Base-by-base conservation (phyloP, 2,329 filamentous ascomycete genomes). In the Botrytis aclada region DNA sequence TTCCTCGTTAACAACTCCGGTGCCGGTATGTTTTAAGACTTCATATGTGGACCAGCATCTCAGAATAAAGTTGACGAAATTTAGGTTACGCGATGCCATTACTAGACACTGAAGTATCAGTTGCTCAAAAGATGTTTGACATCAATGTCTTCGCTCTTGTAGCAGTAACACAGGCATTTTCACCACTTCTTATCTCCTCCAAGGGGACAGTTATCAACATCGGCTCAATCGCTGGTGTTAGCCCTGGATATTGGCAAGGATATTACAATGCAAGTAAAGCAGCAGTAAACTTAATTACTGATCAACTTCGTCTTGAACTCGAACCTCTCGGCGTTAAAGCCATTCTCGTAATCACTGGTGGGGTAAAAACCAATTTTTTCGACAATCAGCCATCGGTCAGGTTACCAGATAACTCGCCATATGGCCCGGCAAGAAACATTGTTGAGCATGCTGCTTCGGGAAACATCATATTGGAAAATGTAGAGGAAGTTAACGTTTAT, bases 1-100 rank as follows among this genome's bases (percentile, higher is more conserved):
- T 81, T 77, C 32, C 79, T 85, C 3, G 78, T 85, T 64, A 86
- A 86, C 75, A 86, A 85, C 76, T 82, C 84, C 10, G 84, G 83
- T 22, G 75, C 77, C 58, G 80, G 34, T 77, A 72, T 32, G 74
- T 75, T 39, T 32, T 25, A 64, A 45, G 29, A 22, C 41, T 16
- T 1, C 56, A 54, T 54, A 43, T 41, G 18, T 71, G 14, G 77
- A 78, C 4, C 69, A 80, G 43, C 2, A 45, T 37, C 14, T 18
- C 20, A 61, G 3, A 47, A 12, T 32, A 47, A 32, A 29, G 20
- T 10, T 75, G 77, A 47, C 79, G 81, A 37, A 74, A 74, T 32
- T 37, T 79, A 41, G 77, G 76, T 54, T 54, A 77, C 58, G 54
- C 41, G 4, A 78, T 80, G 74, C 81, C 82, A 18, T 72, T 83